phyloP scores from a whole-genome alignment of 1,284 basidiomycete species.

The Trametes polyzona region DNA sequence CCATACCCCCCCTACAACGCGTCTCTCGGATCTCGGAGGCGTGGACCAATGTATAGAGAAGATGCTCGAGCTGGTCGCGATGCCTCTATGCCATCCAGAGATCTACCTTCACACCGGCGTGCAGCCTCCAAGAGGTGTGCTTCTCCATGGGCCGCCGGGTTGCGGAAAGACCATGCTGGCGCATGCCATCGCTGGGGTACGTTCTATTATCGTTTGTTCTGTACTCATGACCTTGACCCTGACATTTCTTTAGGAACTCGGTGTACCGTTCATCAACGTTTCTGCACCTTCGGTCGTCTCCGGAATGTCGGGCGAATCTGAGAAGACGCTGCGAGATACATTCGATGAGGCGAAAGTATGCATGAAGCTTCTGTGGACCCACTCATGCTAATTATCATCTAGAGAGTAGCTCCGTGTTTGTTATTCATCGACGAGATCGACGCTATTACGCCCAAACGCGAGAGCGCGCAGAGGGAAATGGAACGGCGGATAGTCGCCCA shows the following conservation, averaged over 20 bases:
- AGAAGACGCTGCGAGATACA: conserved; percentile 93
- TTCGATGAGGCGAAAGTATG: conserved; percentile 93
- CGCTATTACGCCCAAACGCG: conserved; percentile 96
- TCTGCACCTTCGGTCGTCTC: conserved; percentile 95
- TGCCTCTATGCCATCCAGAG: conserved; percentile 95
- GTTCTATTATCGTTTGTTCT: too few species aligned
- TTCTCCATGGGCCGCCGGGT: conserved; percentile 95
- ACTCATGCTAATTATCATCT: neutral
- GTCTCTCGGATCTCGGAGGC: conserved; percentile 88
- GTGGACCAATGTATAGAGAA: conserved; percentile 88
- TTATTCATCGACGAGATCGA: conserved; percentile 98
- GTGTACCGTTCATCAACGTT: conserved; percentile 90
- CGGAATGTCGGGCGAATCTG: conserved; percentile 97
- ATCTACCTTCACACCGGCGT: conserved; percentile 94
- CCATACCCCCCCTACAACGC: conserved; percentile 66
- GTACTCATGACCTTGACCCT: conserved; percentile 17
- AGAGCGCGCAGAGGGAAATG: conserved; percentile 98
- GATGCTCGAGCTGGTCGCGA: conserved; percentile 92
- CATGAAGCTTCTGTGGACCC: neutral
- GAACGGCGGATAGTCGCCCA: conserved; percentile 97
- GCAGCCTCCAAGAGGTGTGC: conserved; percentile 90
- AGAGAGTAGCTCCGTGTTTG: conserved; percentile 89
- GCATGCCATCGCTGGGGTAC: conserved; percentile 90
- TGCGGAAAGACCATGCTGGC: conserved; percentile 95
- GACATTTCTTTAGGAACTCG: conserved; percentile 67